A percentile compares a stretch with the other conserved stretches of the same genome.
Evolutionary conservation across 768 basidiomycete genomes (phyloP).

Genomic region (Boletus subcaerulescens): DNA sequence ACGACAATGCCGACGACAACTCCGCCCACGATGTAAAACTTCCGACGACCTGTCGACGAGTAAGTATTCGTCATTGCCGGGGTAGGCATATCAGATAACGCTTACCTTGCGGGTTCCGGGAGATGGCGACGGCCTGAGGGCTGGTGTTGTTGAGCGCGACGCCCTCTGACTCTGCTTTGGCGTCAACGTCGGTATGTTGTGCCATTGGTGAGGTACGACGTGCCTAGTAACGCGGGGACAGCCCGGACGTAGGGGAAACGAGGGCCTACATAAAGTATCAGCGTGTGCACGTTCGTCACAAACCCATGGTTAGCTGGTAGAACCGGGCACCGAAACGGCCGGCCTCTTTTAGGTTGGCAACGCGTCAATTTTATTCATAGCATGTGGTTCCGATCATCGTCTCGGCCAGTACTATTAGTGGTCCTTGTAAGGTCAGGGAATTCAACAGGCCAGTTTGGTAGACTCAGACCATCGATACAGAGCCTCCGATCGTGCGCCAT

Average conservation of each 20-base stretch:
- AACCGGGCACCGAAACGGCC: neutral
- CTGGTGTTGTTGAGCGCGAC: neutral
- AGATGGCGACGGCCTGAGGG: neutral
- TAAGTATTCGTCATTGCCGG: neutral
- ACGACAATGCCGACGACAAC: slow-evolving; percentile 9
- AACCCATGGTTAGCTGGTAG: neutral
- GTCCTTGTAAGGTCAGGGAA: too few species aligned
- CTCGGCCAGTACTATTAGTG: too few species aligned
- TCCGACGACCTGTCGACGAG: slow-evolving; percentile 19
- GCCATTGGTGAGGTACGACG: slow-evolving; percentile 7
- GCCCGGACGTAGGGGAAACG: neutral
- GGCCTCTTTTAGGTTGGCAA: neutral
- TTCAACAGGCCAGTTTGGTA: too few species aligned
- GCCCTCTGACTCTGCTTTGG: slow-evolving; percentile 4
- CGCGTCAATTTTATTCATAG: too few species aligned
- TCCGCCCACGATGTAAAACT: slow-evolving; percentile 14
- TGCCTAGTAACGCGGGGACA: neutral
- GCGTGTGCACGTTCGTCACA: slow-evolving; percentile 14
- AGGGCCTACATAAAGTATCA: neutral
- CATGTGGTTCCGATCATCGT: too few species aligned
- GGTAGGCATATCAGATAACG: neutral
- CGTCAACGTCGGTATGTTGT: neutral
- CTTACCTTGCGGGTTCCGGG: slow-evolving; percentile 7
- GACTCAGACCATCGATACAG: too few species aligned
- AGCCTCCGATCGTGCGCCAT: too few species aligned